Conservation (phyloP, 169 alveolate species). For the Plasmodium ovale region DNA sequence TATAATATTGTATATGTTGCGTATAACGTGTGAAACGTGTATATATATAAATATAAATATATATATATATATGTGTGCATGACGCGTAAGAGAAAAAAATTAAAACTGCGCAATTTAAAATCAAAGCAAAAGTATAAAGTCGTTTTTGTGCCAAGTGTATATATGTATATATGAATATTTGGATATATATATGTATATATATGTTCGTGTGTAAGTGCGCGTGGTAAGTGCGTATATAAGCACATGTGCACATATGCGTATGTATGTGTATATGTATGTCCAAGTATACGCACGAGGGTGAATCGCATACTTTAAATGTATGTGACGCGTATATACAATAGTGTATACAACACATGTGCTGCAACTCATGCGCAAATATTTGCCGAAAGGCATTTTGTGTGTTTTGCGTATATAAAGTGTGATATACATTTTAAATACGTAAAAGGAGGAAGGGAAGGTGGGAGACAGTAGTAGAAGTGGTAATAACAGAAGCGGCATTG, state of each 20-base stretch:
- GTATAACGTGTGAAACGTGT: too few species aligned
- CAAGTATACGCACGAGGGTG: background rate
- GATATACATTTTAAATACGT: too few species aligned
- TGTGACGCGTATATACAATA: too few species aligned
- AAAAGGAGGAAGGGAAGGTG: background rate
- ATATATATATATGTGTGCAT: too few species aligned
- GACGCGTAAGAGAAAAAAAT: too few species aligned
- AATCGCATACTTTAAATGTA: too few species aligned
- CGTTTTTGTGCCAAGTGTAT: background rate
- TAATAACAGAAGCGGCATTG: background rate
- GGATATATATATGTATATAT: background rate
- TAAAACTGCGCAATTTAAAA: background rate
- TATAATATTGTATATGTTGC: too few species aligned
- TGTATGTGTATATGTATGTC: conserved; percentile 13
- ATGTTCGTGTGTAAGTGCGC: background rate
- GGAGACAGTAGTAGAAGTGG: background rate
- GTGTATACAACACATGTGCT: too few species aligned
- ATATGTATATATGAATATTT: background rate
- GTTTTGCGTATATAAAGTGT: too few species aligned
- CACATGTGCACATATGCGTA: background rate
- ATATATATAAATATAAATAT: too few species aligned
- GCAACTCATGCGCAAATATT: background rate
- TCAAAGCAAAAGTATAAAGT: background rate
- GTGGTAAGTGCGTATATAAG: background rate
- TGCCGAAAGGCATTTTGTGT: background rate